Conservation (phyloP, 1,284 basidiomycete species). For the Puccinia horiana region DNA sequence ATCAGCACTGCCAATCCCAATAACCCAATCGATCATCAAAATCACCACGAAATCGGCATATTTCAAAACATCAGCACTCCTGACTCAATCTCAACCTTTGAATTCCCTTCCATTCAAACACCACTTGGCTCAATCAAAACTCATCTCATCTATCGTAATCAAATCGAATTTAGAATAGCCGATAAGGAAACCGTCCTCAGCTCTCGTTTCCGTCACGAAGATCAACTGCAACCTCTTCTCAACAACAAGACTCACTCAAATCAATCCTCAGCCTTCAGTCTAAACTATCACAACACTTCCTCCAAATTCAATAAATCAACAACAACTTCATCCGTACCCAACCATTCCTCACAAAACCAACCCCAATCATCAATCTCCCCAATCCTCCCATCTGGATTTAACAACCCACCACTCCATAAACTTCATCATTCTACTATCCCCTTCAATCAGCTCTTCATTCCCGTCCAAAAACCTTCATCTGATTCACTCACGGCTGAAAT, state of each 20-base stretch:
- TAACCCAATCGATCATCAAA: background rate
- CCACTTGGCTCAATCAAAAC: constrained; percentile 21
- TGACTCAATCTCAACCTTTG: background rate
- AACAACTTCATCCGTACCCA: background rate
- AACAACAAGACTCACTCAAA: background rate
- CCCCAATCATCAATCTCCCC: background rate
- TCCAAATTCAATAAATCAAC: background rate
- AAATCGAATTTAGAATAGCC: constrained; percentile 27
- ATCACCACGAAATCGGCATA: constrained; percentile 6
- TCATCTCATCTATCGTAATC: constrained; percentile 33
- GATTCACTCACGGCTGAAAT: constrained; percentile 40
- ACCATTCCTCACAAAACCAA: background rate
- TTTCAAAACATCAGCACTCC: constrained; percentile 17
- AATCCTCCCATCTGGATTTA: background rate
- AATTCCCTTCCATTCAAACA: constrained; percentile 40
- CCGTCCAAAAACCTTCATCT: background rate
- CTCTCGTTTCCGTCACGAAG: constrained; percentile 32
- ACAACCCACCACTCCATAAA: background rate
- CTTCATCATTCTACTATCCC: background rate
- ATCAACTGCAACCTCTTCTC: background rate
- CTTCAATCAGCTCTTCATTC: background rate
- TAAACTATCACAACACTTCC: background rate
- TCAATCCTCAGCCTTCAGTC: background rate
- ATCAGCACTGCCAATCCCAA: constrained; percentile 15
- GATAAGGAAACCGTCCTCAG: constrained; percentile 21